These are phyloP conservation scores for Aspergillus sp. DNA, from an alignment of 2,329 filamentous ascomycete species.

Conservation along the genomic window DNA sequence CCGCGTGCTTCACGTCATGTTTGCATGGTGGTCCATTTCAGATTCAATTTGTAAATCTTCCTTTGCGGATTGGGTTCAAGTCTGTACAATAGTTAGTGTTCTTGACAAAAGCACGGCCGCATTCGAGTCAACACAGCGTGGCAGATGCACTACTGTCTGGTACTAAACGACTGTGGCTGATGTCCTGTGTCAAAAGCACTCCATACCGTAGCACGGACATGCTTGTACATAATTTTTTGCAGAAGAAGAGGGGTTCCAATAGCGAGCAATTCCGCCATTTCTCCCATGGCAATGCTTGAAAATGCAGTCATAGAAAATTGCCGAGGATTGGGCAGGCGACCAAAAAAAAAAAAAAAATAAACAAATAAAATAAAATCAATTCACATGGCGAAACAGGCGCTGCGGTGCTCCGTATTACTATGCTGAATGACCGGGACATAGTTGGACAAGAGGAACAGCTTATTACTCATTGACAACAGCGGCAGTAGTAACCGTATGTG, in stretches of 20 bases:
- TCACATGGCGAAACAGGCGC: background rate
- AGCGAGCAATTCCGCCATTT: too few relatives aligned
- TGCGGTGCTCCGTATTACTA: background rate
- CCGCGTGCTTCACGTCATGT: slow-evolving; percentile 13
- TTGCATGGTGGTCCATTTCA: slow-evolving; percentile 6
- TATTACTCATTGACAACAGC: background rate
- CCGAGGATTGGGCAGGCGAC: too few relatives aligned
- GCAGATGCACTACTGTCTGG: too few relatives aligned
- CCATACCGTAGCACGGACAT: too few relatives aligned
- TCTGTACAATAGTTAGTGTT: background rate
- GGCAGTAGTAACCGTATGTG: background rate
- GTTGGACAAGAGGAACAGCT: background rate
- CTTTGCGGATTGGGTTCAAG: background rate
- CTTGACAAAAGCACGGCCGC: too few relatives aligned
- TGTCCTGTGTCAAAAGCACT: too few relatives aligned
- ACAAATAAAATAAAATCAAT: background rate
- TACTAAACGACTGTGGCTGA: too few relatives aligned
- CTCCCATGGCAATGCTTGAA: too few relatives aligned
- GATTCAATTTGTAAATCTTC: slow-evolving; percentile 6
- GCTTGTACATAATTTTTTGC: too few relatives aligned
- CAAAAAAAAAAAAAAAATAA: background rate
- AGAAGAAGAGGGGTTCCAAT: too few relatives aligned
- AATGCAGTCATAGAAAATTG: too few relatives aligned
- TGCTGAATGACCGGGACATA: background rate
- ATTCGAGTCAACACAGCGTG: too few relatives aligned